These are phyloP conservation scores for Wallacemonas rigidus DNA, from an alignment of 208 protist genomes.

Conservation along the genomic window DNA sequence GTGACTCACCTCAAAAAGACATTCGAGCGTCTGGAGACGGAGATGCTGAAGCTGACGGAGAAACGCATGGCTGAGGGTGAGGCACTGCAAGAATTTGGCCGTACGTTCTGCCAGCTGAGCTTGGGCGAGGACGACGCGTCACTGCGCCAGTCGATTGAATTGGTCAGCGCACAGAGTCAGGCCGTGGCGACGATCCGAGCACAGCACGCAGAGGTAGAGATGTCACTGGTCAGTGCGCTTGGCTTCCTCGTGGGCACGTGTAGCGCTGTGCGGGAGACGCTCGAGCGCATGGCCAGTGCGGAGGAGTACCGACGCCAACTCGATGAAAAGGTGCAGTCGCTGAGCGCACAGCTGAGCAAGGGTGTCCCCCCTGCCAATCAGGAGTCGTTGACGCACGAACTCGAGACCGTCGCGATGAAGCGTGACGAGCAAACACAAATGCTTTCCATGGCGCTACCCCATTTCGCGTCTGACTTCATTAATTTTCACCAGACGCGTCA, in stretches of 20 bases:
- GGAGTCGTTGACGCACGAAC: background rate
- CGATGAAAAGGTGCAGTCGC: slow-evolving; percentile 26
- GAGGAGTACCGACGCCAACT: slow-evolving; percentile 38
- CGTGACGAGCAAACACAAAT: slow-evolving; percentile 38
- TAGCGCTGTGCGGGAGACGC: slow-evolving; percentile 62
- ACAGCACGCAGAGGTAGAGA: slow-evolving; percentile 71
- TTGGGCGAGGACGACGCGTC: slow-evolving; percentile 55
- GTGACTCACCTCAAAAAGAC: slow-evolving; percentile 28
- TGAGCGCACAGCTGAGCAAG: slow-evolving; percentile 29
- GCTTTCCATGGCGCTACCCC: slow-evolving; percentile 39
- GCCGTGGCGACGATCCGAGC: slow-evolving; percentile 51
- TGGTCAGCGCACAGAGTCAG: slow-evolving; percentile 62
- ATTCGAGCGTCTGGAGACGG: slow-evolving; percentile 46
- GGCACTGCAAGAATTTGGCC: slow-evolving; percentile 53
- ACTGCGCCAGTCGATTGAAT: slow-evolving; percentile 52
- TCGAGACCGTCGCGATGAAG: slow-evolving; percentile 18
- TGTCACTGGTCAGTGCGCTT: slow-evolving; percentile 77
- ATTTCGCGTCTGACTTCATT: slow-evolving; percentile 67
- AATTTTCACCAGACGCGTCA: slow-evolving; percentile 84
- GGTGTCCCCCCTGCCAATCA: slow-evolving; percentile 6
- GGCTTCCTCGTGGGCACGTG: slow-evolving; percentile 88
- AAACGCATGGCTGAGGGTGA: slow-evolving; percentile 6
- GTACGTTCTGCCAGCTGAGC: slow-evolving; percentile 45
- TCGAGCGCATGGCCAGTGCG: slow-evolving; percentile 46
- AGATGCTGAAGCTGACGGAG: slow-evolving; percentile 45